Percentiles rank a stretch among this genome's conserved stretches.
Conservation (phyloP, 306 rosid genomes). For the Adenanthera pavonina region DNA sequence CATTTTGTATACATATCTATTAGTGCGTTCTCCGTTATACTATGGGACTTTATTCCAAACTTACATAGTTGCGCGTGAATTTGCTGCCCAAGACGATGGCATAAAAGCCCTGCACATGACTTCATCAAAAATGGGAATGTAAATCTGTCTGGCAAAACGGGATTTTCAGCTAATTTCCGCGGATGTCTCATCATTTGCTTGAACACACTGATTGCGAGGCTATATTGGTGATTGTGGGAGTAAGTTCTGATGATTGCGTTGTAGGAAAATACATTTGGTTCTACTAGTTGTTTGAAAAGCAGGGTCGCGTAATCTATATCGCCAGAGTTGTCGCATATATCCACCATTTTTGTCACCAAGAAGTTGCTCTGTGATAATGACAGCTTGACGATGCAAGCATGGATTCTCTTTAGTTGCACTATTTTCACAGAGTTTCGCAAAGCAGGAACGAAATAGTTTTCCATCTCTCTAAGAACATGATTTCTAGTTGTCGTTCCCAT, state of each 20-base stretch:
- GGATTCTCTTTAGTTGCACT: conserved; percentile 55
- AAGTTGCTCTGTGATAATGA: conserved; percentile 77
- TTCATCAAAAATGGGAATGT: conserved; percentile 77
- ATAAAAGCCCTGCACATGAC: conserved; percentile 60
- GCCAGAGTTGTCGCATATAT: conserved; percentile 55
- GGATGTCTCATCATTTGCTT: conserved; percentile 57
- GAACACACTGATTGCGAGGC: conserved; percentile 48
- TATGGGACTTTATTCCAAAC: conserved; percentile 53
- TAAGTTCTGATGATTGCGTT: conserved; percentile 70
- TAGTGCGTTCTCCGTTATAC: conserved; percentile 61
- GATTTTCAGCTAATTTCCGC: conserved; percentile 11
- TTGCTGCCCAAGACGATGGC: conserved; percentile 58
- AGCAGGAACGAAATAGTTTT: conserved; percentile 56
- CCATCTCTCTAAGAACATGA: conserved; percentile 49
- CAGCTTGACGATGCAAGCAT: conserved; percentile 54
- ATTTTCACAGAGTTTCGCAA: conserved; percentile 50
- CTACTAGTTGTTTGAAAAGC: conserved; percentile 58
- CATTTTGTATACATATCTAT: conserved; percentile 68
- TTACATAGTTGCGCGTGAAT: conserved; percentile 71
- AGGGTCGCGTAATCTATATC: conserved; percentile 50
- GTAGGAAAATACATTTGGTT: conserved; percentile 64
- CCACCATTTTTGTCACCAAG: conserved; percentile 72
- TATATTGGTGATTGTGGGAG: conserved; percentile 49
- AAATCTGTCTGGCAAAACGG: conserved; percentile 57
- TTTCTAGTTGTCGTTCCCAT: conserved; percentile 40